Conservation (phyloP, 768 basidiomycete genomes). For the Agrocybe praecox region DNA sequence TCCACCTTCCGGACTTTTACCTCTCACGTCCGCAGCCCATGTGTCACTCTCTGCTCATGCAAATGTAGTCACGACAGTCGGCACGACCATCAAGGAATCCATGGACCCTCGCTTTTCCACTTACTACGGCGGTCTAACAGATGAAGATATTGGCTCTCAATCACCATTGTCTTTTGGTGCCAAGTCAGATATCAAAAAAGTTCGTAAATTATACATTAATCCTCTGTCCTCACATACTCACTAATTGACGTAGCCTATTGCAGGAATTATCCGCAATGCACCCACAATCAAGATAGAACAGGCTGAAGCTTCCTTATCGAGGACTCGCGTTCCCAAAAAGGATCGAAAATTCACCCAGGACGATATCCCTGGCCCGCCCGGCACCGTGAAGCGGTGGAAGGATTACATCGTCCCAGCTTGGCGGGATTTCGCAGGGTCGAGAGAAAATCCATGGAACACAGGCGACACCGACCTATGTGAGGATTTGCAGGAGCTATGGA, state of each 20-base stretch:
- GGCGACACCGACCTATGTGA: neutral
- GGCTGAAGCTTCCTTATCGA: neutral
- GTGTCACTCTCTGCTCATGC: too few relatives aligned
- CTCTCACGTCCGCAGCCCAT: too few relatives aligned
- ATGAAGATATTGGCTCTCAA: too few relatives aligned
- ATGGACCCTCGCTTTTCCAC: too few relatives aligned
- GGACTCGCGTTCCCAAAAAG: neutral
- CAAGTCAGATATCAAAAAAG: too few relatives aligned
- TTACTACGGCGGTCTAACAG: too few relatives aligned
- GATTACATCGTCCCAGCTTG: neutral
- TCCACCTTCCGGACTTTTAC: too few relatives aligned
- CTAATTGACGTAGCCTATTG: neutral
- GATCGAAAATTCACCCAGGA: neutral
- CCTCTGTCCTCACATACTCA: too few relatives aligned
- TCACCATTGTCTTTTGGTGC: too few relatives aligned
- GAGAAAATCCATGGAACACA: neutral
- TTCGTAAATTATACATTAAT: too few relatives aligned
- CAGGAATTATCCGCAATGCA: neutral
- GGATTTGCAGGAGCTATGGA: neutral
- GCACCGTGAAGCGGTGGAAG: neutral
- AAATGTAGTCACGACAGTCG: too few relatives aligned
- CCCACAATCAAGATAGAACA: neutral
- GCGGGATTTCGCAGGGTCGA: neutral
- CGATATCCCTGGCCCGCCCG: neutral
- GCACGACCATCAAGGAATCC: too few relatives aligned